A percentile compares a stretch with the other conserved stretches of the same genome.
Evolutionary conservation across 371 early-diverging fungal species (phyloP).

Genomic region (Actinomucor elegans): DNA sequence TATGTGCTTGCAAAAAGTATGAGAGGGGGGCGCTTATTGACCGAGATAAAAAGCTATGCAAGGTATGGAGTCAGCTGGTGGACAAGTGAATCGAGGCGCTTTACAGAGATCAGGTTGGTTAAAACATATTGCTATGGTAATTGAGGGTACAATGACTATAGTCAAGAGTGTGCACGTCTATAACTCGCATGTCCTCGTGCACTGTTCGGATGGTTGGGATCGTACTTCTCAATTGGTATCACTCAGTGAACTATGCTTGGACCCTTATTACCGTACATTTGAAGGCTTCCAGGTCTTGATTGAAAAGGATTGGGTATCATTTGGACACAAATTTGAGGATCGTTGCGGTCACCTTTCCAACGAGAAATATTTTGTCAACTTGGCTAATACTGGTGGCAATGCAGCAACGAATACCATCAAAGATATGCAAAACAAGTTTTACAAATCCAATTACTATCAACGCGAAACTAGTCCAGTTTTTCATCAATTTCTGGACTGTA

Average conservation of each 20-base stretch:
- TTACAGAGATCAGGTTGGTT: conserved; percentile 84
- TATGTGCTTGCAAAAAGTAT: too few relatives aligned
- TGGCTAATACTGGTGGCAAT: conserved; percentile 49
- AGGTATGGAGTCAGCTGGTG: conserved; percentile 50
- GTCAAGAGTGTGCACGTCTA: conserved; percentile 78
- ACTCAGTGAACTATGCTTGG: conserved; percentile 87
- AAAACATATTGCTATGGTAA: conserved; percentile 76
- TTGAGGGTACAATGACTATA: conserved; percentile 81
- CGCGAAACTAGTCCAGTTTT: conserved; percentile 94
- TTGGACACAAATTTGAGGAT: conserved; percentile 94
- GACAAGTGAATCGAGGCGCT: conserved; percentile 49
- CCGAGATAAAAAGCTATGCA: conserved; percentile 48
- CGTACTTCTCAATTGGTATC: conserved; percentile 94
- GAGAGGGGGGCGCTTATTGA: too few relatives aligned
- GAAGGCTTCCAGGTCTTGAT: conserved; percentile 87
- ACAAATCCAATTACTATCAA: conserved; percentile 54
- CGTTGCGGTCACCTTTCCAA: conserved; percentile 89
- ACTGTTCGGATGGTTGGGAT: conserved; percentile 99
- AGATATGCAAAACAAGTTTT: conserved; percentile 71
- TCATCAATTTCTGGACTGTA: conserved; percentile 94
- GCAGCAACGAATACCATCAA: conserved; percentile 68
- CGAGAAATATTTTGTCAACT: conserved; percentile 67
- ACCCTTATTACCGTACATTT: conserved; percentile 93
- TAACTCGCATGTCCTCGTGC: conserved; percentile 89
- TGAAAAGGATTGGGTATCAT: conserved; percentile 96